These are phyloP conservation scores for Lipomyces lipofer DNA, from an alignment of 805 yeast genomes.

Conservation along the genomic window DNA sequence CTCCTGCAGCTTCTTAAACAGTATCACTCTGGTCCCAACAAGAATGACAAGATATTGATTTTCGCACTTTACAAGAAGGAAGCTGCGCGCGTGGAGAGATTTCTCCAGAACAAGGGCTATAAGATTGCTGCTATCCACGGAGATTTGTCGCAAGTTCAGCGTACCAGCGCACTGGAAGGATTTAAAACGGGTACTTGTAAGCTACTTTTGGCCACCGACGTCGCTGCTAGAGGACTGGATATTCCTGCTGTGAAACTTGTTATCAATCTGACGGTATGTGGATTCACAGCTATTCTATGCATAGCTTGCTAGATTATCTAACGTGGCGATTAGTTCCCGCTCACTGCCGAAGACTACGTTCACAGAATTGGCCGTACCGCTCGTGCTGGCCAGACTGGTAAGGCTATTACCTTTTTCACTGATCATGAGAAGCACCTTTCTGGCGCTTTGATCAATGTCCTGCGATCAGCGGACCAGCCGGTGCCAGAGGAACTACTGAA, in stretches of 20 bases:
- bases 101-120: constrained; percentile 70
- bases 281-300: not conserved
- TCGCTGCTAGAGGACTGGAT: constrained; percentile 93
- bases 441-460: constrained; percentile 88
- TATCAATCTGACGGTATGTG: constrained; percentile 67
- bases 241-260: constrained; percentile 96
- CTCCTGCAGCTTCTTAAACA: constrained; percentile 69
- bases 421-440: constrained; percentile 95
- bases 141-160: constrained; percentile 86
- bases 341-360: constrained; percentile 94
- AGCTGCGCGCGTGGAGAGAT: constrained; percentile 85
- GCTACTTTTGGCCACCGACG: constrained; percentile 92
- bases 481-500: constrained; percentile 94
- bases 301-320: not conserved
- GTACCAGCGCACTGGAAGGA: constrained; percentile 80
- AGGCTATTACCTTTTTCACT: constrained; percentile 92
- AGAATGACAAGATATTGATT: constrained; percentile 79
- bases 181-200: constrained; percentile 79
- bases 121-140: constrained; percentile 94
- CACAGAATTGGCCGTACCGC: constrained; percentile 98
- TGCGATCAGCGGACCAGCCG: constrained; percentile 90
- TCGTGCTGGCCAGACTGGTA: constrained; percentile 93
- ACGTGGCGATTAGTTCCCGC: constrained; percentile 58
- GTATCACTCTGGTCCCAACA: constrained; percentile 66
- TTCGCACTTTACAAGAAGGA: constrained; percentile 97